Evolutionary conservation across 2,329 filamentous ascomycete species (phyloP).

Genomic region (Ustilaginoidea virens): DNA sequence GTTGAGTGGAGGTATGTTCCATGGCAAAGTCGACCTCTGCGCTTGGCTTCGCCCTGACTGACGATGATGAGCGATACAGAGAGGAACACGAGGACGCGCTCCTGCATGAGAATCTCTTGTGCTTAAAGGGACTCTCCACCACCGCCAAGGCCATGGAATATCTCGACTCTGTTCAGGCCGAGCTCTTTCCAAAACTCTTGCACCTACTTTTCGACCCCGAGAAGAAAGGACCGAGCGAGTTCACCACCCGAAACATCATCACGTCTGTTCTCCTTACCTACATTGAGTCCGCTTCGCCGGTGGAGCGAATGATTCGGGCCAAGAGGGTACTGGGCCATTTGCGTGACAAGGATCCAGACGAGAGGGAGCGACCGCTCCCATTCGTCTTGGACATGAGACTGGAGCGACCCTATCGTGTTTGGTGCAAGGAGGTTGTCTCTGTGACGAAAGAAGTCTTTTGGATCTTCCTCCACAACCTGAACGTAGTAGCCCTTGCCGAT

Average conservation of each 20-base stretch:
- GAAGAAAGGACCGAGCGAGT: conserved; percentile 93
- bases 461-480: conserved; percentile 94
- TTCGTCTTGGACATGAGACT: conserved; percentile 86
- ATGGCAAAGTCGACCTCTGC: background rate
- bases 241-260: conserved; percentile 81
- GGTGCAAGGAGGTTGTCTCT: conserved; percentile 82
- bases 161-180: conserved; percentile 61
- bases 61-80: conserved; percentile 25
- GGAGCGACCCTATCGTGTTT: conserved; percentile 77
- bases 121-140: conserved; percentile 86
- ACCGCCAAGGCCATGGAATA: conserved; percentile 75
- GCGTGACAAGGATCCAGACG: conserved; percentile 61
- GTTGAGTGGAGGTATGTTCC: conserved; percentile 73
- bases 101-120: conserved; percentile 81
- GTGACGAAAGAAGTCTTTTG: conserved; percentile 98
- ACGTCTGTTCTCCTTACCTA: conserved; percentile 82
- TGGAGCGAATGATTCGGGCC: conserved; percentile 53
- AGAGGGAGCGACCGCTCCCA: conserved; percentile 59
- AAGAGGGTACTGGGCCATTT: conserved; percentile 64
- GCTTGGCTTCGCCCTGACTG: conserved; percentile 6
- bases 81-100: conserved; percentile 93
- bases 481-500: conserved; percentile 57
- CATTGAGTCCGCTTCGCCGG: conserved; percentile 49
- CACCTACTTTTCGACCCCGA: conserved; percentile 94
- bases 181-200: conserved; percentile 73